Evolutionary conservation across 2,329 filamentous ascomycete species (phyloP).

Genomic region (Aureobasidium uvarum): DNA sequence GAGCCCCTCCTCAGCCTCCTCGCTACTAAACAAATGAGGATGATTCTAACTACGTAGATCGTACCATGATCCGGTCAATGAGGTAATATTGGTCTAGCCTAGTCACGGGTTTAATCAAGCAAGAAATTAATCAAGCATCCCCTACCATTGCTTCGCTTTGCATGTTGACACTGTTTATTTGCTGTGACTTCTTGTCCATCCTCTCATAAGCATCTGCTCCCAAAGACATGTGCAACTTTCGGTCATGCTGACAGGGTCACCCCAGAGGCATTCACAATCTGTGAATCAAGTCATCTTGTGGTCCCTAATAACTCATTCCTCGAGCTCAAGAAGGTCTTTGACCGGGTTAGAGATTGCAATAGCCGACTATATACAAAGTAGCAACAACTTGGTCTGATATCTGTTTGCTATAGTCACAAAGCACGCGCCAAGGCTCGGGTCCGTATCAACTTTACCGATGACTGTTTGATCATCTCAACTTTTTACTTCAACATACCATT

Average conservation of each 20-base stretch:
- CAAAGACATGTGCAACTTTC: background rate
- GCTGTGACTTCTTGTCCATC: background rate
- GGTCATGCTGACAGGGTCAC: background rate
- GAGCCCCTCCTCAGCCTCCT: constrained; percentile 26
- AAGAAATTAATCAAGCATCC: background rate
- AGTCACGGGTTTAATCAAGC: background rate
- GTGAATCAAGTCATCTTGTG: background rate
- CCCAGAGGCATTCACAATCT: background rate
- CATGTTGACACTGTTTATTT: background rate
- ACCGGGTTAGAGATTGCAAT: background rate
- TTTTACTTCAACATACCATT: background rate
- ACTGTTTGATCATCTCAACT: constrained; percentile 5
- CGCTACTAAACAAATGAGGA: background rate
- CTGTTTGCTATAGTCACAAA: background rate
- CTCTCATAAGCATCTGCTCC: background rate
- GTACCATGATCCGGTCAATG: background rate
- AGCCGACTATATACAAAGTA: background rate
- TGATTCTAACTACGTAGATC: background rate
- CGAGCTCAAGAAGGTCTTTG: too few species aligned
- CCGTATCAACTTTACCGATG: constrained; percentile 4
- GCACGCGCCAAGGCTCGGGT: constrained; percentile 5
- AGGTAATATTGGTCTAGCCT: background rate
- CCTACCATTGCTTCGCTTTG: background rate
- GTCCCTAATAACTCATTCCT: background rate
- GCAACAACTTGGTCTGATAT: background rate